Evolutionary conservation across 192 early-diverging fungal genomes (phyloP), one percentile per base, ranked within the genome.

Genomic region (Spizellomyces punctatus): DNA sequence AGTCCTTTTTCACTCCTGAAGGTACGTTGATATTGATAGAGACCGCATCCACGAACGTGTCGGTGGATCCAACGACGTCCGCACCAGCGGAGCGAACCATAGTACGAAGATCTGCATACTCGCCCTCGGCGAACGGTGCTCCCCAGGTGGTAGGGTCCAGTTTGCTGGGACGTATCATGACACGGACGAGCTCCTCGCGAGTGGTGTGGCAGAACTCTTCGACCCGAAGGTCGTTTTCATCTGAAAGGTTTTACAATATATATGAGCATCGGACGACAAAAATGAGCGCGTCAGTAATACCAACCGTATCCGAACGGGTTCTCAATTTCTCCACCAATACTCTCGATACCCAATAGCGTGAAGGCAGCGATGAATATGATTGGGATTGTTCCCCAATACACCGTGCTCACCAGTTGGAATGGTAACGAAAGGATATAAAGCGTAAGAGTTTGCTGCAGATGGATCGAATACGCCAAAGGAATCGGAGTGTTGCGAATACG

Each of bases 271-370:
- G 50, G 12, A n/a, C 12, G 50, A n/a, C 50, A 54, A 54, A 54
- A 42, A 41, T 61, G 14, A 41, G 59, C 17, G 36, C 36, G 14
- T 27, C 42, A 10, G 36, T 41, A 61, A 14, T 14, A 41, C 59
- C 5, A 6, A 61, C 59, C 59, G 59, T 61, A 61, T 41, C 59
- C 59, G 42, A 96, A 95, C 9, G 95, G 95, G 74, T 96, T 95
- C 81, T 98, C 95, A 63, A 98, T 95, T 80, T 95, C 92, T 16
- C 84, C 83, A 41, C 91, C 94, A 64, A 96, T 95, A 9, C 79
- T 79, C 61, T 94, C 89, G 61, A 98, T 91, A 71, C 96, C 96
- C 17, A 95, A 77, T 71, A 95, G 81, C n/a, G 67, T 76, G 62
- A 72, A 72, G 21, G 71, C 65, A 2, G 88, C 80, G 8, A 96